Evolutionary conservation across 2,329 filamentous ascomycete genomes (phyloP).

Genomic region (Colletotrichum lupini): DNA sequence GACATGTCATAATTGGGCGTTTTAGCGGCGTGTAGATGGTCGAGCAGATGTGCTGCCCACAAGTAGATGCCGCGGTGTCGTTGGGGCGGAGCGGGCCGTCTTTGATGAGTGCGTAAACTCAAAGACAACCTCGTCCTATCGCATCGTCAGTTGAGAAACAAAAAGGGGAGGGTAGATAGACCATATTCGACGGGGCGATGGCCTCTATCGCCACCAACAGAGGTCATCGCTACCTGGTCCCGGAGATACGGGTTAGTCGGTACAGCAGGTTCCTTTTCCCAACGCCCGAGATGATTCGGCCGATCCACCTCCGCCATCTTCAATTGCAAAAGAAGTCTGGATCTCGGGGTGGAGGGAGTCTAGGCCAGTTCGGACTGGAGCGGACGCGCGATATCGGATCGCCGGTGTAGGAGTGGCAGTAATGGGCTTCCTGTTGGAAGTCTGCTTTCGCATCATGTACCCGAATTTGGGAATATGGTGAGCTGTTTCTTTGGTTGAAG

Average conservation of each 20-base stretch:
- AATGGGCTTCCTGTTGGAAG: background rate
- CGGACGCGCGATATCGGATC: background rate
- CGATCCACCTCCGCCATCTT: background rate
- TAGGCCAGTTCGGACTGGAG: background rate
- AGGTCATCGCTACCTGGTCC: no score
- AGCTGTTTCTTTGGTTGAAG: background rate
- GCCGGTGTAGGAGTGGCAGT: background rate
- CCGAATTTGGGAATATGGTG: background rate
- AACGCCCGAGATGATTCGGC: background rate
- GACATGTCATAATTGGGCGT: constrained; percentile 12
- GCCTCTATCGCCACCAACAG: background rate
- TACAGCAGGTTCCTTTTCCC: background rate
- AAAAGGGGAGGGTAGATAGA: background rate
- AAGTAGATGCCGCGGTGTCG: background rate
- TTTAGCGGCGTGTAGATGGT: background rate
- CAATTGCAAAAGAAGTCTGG: background rate
- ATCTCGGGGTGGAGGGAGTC: background rate
- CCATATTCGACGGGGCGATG: background rate
- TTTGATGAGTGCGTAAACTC: background rate
- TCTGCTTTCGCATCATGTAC: background rate
- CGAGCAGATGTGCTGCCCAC: background rate
- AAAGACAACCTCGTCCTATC: background rate
- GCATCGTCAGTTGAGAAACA: background rate
- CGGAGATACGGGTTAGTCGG: background rate
- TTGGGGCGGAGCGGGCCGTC: background rate